A percentile compares a stretch with the other conserved stretches of the same genome.
Conservation (phyloP, 345 rosid species). For the Linum trigynum region DNA sequence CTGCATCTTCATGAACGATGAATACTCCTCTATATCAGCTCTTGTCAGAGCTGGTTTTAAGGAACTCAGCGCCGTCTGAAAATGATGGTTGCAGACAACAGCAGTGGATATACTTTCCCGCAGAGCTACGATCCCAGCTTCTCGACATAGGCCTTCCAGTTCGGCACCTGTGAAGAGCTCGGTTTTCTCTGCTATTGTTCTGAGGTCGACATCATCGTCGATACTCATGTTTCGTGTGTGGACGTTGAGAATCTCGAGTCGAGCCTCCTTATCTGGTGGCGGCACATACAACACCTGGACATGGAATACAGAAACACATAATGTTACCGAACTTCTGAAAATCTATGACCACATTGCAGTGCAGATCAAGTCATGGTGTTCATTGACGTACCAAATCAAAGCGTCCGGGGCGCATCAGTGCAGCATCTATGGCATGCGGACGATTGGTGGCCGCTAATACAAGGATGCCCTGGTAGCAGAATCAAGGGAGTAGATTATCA, state of each 20-base stretch:
- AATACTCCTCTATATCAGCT: conserved; percentile 47
- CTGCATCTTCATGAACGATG: conserved; percentile 30
- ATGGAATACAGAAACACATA: background rate
- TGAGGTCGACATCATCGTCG: conserved; percentile 57
- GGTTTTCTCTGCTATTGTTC: conserved; percentile 59
- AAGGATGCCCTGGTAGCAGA: conserved; percentile 58
- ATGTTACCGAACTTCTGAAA: conserved; percentile 2
- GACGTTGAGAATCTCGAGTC: conserved; percentile 60
- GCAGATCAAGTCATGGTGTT: background rate
- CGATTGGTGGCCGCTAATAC: conserved; percentile 92
- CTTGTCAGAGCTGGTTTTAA: conserved; percentile 68
- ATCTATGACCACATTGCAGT: background rate
- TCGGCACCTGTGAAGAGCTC: conserved; percentile 88
- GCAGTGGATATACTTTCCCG: conserved; percentile 69
- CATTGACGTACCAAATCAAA: conserved; percentile 56
- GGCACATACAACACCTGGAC: conserved; percentile 71
- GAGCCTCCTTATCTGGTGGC: conserved; percentile 69
- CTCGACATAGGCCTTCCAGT: conserved; percentile 71
- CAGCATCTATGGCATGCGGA: conserved; percentile 83
- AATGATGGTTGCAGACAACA: conserved; percentile 52
- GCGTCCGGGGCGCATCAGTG: conserved; percentile 94
- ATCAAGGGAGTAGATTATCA: too few species aligned
- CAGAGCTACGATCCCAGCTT: conserved; percentile 74
- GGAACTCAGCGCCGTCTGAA: conserved; percentile 47
- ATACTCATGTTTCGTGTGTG: conserved; percentile 76